Evolutionary conservation across 2,329 filamentous ascomycete genomes (phyloP), one percentile per base, ranked within the genome.

Genomic region (Neofusicoccum umdonicola): DNA sequence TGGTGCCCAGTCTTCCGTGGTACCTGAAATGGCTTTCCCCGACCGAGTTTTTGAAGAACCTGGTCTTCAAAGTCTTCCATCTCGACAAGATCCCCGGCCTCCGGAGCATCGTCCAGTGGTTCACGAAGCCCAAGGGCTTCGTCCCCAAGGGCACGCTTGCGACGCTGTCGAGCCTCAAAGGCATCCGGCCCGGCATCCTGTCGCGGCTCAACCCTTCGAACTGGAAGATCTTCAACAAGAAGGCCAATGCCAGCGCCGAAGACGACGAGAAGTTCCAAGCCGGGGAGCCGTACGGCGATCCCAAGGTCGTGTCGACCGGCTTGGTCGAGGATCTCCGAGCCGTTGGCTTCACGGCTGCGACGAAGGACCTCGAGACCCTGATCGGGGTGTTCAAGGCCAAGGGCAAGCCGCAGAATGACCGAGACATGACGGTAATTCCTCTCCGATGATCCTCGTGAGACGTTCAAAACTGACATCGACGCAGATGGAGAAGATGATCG

Each of bases 401-500:
- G n/a, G 39, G 39, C 8, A 63, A 63, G 48, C 61, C 61, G 3
- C 13, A 41, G 41, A 56, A 63, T 15, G 61, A 56, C 31, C 48
- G 51, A 4, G 37, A 63, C 13, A 54, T 63, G 61, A 3, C 31
- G 37, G 61, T 57, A 17, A 41, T 17, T 54, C 13, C 4, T 5
- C 27, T 31, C 5, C 27, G 3, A 17, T 15, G 9, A 6, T 6
- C 22, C 22, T 3, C 2, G 27, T 48, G 22, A 3, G 22, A 22
- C 22, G 3, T 22, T 22, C 22, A 4, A 31, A 45, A 11, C 31
- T 61, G 15, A 61, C 42, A 2, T 0, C 2, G 13, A 3, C 7
- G 12, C 41, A 63, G 61, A 54, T 57, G 61, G 61, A 63, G 19
- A 63, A 63, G n/a, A 56, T 63, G 41, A 56, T 63, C 4, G 61